These are phyloP conservation scores for Mucor plumbeus DNA, from an alignment of 371 early-diverging fungal species.

Conservation along the genomic window DNA sequence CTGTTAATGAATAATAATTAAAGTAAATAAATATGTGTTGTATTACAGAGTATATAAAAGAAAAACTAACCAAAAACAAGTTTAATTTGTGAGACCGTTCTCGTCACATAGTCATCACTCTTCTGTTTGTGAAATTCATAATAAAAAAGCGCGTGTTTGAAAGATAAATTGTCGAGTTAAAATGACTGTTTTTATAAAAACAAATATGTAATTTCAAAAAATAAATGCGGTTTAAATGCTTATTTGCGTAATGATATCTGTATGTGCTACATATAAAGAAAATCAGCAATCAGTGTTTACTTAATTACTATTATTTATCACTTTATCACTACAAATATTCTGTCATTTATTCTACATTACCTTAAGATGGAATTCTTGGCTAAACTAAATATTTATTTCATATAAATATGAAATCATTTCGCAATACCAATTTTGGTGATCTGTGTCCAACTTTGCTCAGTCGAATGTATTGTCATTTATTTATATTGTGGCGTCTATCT, in stretches of 20 bases:
- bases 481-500: no score
- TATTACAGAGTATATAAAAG: not conserved
- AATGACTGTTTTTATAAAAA: not conserved
- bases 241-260: not conserved
- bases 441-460: no score
- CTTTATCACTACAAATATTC: not conserved
- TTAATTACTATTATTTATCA: not conserved
- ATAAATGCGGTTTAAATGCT: not conserved
- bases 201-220: not conserved
- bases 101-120: conserved; percentile 4
- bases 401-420: no score
- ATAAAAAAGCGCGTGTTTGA: not conserved
- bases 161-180: not conserved
- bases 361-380: not conserved
- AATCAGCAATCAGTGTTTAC: not conserved
- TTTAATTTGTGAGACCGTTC: not conserved
- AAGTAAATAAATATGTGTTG: not conserved
- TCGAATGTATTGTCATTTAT: no score
- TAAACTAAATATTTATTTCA: no score
- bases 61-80: conserved; percentile 3
- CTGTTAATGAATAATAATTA: conserved; percentile 3
- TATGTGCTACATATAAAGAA: not conserved
- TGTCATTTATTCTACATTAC: not conserved
- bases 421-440: no score
- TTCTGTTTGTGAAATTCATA: not conserved